phyloP scores from a whole-genome alignment of 768 basidiomycete species.

The Lentinula edodes region DNA sequence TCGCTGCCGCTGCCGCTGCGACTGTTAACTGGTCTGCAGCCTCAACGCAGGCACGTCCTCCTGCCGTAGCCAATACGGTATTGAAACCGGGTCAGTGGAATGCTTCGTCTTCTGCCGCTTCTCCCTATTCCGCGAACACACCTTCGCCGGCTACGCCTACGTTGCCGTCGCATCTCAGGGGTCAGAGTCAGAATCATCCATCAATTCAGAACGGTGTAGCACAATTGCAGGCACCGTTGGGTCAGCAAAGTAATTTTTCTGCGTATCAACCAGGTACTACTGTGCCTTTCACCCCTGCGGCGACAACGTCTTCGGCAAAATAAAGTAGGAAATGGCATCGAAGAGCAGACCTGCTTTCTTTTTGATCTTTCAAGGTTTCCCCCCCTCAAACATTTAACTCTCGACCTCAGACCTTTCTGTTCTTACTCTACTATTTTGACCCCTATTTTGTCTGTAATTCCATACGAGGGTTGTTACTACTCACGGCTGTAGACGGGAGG shows the following conservation, averaged over 20 bases:
- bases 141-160: not conserved
- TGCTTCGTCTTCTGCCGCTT: not conserved
- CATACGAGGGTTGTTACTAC: not conserved
- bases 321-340: not conserved
- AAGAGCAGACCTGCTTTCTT: not conserved
- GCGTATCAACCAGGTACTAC: not conserved
- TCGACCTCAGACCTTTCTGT: not conserved
- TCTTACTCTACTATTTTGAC: not conserved
- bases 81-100: constrained; percentile 14
- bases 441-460: not conserved
- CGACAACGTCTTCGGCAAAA: not conserved
- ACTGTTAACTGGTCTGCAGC: constrained; percentile 29
- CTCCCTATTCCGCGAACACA: not conserved
- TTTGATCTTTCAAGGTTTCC: too few species aligned
- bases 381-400: too few species aligned
- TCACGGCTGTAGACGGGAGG: not conserved
- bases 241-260: constrained; percentile 3
- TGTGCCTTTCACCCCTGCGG: not conserved
- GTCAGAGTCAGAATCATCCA: not conserved
- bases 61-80: constrained; percentile 54
- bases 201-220: not conserved
- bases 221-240: not conserved
- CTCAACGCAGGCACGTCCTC: constrained; percentile 29
- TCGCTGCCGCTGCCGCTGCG: constrained; percentile 20
- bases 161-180: not conserved